phyloP scores from a whole-genome alignment of 1,284 basidiomycete species.

The Sporisorium reilianum region DNA sequence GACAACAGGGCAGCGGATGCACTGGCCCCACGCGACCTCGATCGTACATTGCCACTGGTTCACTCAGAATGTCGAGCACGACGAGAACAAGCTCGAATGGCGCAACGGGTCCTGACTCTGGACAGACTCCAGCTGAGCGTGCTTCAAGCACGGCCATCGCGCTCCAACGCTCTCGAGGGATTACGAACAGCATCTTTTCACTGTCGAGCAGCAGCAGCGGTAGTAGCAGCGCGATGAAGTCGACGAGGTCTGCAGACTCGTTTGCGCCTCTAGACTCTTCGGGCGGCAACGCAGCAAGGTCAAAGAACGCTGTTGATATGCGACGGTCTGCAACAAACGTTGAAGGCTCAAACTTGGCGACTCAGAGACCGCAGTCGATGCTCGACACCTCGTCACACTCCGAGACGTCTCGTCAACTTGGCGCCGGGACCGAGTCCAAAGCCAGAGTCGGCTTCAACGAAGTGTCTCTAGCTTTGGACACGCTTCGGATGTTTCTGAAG shows the following conservation, averaged over 20 bases:
- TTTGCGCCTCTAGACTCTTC: background rate
- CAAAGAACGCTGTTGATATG: conserved; percentile 11
- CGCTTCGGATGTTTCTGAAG: conserved; percentile 26
- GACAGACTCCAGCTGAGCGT: background rate
- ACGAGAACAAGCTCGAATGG: conserved; percentile 10
- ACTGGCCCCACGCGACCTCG: conserved; percentile 26
- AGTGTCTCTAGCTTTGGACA: conserved; percentile 26
- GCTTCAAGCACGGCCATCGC: conserved; percentile 19
- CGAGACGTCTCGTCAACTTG: background rate
- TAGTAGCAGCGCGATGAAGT: conserved; percentile 19
- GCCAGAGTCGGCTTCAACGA: conserved; percentile 32
- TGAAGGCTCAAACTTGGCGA: background rate
- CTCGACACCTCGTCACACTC: conserved; percentile 8
- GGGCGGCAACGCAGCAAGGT: background rate
- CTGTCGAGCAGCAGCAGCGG: background rate
- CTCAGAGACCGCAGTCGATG: conserved; percentile 21
- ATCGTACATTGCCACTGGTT: conserved; percentile 20
- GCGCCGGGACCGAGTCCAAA: background rate
- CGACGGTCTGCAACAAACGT: conserved; percentile 8
- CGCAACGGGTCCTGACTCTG: background rate
- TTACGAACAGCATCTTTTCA: conserved; percentile 20
- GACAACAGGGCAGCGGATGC: conserved; percentile 1
- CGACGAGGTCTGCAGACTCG: conserved; percentile 28
- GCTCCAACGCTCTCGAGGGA: conserved; percentile 22
- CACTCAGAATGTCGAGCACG: conserved; percentile 25